A percentile compares a stretch with the other conserved stretches of the same genome.
Evolutionary conservation across 1,284 basidiomycete species (phyloP).

Genomic region (Exsudoporus floridanus): DNA sequence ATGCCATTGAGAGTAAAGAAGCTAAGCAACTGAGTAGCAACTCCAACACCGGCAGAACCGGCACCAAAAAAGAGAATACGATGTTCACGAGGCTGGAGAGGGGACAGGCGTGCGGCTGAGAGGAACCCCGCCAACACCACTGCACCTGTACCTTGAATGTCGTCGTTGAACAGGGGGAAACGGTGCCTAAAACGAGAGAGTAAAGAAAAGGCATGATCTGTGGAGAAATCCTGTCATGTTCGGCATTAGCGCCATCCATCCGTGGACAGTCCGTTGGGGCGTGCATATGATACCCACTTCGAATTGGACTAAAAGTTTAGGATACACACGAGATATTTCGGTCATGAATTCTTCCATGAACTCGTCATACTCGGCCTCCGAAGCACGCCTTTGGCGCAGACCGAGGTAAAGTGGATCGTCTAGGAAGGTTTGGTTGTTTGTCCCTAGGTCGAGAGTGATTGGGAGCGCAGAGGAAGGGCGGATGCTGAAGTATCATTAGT

Average conservation of each 20-base stretch:
- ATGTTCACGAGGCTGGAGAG: conserved; percentile 71
- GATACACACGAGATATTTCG: conserved; percentile 73
- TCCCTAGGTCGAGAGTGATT: conserved; percentile 85
- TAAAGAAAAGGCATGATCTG: conserved; percentile 84
- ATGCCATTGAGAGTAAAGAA: conserved; percentile 84
- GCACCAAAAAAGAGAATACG: conserved; percentile 91
- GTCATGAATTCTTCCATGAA: conserved; percentile 96
- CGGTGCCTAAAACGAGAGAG: conserved; percentile 71
- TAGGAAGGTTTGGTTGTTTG: conserved; percentile 80
- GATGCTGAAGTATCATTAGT: conserved; percentile 51
- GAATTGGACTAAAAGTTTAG: conserved; percentile 88
- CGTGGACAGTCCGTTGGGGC: neutral
- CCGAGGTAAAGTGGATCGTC: conserved; percentile 92
- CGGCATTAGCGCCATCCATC: neutral
- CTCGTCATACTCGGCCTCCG: conserved; percentile 64
- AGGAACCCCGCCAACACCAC: conserved; percentile 91
- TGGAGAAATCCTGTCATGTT: conserved; percentile 70
- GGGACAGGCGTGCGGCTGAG: conserved; percentile 81
- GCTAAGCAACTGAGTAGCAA: conserved; percentile 84
- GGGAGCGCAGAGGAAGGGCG: conserved; percentile 84
- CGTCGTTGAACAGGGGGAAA: conserved; percentile 89
- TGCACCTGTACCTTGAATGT: conserved; percentile 86
- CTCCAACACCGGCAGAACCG: conserved; percentile 87
- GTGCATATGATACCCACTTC: conserved; percentile 49
- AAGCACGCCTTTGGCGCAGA: conserved; percentile 68